These are phyloP conservation scores for Trapa incisa DNA, from an alignment of 345 rosid genomes.

Conservation along the genomic window DNA sequence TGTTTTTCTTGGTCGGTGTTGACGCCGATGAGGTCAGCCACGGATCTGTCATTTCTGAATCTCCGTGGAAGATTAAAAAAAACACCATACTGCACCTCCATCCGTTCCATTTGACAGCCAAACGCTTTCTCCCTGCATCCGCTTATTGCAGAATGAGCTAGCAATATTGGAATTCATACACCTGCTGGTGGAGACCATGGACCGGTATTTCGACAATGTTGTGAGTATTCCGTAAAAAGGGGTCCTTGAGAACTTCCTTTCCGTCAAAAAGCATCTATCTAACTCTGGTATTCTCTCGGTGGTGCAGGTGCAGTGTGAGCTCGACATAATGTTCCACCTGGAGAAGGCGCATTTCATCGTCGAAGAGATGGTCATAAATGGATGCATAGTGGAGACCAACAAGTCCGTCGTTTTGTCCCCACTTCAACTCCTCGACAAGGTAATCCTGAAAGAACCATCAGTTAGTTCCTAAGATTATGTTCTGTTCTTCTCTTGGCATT, in stretches of 20 bases:
- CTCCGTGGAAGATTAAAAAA: background rate
- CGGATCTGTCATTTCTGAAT: background rate
- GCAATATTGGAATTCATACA: conserved; percentile 92
- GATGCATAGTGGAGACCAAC: conserved; percentile 85
- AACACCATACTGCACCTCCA: background rate
- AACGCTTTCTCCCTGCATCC: background rate
- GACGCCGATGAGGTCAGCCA: conserved; percentile 75
- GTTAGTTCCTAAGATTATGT: background rate
- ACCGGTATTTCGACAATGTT: conserved; percentile 92
- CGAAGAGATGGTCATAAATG: conserved; percentile 97
- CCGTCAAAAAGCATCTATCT: background rate
- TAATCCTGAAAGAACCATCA: conserved; percentile 23
- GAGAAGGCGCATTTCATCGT: conserved; percentile 98
- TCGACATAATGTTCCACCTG: conserved; percentile 94
- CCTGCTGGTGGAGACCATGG: conserved; percentile 93
- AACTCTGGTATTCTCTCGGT: background rate
- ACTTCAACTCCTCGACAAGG: conserved; percentile 74
- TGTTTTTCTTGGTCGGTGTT: conserved; percentile 91
- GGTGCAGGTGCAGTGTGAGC: conserved; percentile 53
- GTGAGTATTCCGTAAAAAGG: conserved; percentile 23
- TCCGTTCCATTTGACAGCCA: background rate
- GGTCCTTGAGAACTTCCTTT: no score
- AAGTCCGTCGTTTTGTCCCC: conserved; percentile 66
- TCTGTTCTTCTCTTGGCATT: no score
- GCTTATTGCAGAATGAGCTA: conserved; percentile 53